phyloP scores from a whole-genome alignment of 2,329 filamentous ascomycete genomes.

The Cadophora sp. region DNA sequence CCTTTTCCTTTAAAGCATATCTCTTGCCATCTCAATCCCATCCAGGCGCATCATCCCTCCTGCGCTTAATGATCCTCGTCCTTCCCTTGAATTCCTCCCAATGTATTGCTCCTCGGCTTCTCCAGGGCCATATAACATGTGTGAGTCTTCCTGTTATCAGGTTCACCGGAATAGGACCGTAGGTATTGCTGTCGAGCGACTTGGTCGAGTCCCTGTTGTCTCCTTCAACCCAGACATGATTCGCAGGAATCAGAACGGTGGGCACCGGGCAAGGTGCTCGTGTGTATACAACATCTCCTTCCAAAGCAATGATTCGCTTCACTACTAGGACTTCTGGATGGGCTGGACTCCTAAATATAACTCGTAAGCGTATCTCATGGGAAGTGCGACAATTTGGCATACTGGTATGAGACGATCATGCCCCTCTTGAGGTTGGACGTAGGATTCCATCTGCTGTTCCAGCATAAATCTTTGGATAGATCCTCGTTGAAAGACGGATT shows the following conservation, averaged over 20 bases:
- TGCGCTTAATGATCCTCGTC: conserved; percentile 50
- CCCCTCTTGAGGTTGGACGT: conserved; percentile 67
- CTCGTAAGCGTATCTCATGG: neutral
- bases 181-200: conserved; percentile 85
- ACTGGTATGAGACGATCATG: conserved; percentile 78
- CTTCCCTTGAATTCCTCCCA: conserved; percentile 59
- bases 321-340: conserved; percentile 74
- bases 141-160: conserved; percentile 79
- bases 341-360: conserved; percentile 65
- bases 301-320: conserved; percentile 83
- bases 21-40: conserved; percentile 23
- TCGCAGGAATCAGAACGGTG: conserved; percentile 72
- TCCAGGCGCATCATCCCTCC: conserved; percentile 31
- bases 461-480: conserved; percentile 59
- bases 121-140: conserved; percentile 73
- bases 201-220: conserved; percentile 68
- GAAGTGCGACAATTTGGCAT: conserved; percentile 34
- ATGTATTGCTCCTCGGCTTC: conserved; percentile 61
- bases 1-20: neutral
- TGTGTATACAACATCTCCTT: conserved; percentile 78
- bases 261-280: conserved; percentile 63
- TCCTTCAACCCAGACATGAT: conserved; percentile 95
- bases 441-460: conserved; percentile 65
- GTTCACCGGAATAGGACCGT: conserved; percentile 80
- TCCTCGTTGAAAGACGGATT: conserved; percentile 70